These are phyloP conservation scores for Ophiosphaerella narmari DNA, from an alignment of 2,329 filamentous ascomycete species.

Conservation along the genomic window DNA sequence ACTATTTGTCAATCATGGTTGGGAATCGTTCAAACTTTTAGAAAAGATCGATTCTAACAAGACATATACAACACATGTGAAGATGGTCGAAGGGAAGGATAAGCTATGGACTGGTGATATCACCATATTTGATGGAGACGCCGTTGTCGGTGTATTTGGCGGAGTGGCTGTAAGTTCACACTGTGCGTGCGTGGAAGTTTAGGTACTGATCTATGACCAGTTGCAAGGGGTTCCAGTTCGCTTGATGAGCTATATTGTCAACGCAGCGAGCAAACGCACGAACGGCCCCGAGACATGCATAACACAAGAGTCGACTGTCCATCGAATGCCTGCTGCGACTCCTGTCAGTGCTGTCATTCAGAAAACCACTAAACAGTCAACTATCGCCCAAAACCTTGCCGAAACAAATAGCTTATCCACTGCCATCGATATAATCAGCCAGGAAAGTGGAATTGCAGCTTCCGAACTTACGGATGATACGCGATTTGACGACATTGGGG, in stretches of 20 bases:
- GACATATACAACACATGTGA: constrained; percentile 11
- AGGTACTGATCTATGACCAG: neutral
- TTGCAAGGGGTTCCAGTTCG: neutral
- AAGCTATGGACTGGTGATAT: constrained; percentile 18
- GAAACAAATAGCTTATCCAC: neutral
- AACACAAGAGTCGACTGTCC: constrained; percentile 2
- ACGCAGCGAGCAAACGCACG: neutral
- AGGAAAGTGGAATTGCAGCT: constrained; percentile 32
- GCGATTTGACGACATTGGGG: constrained; percentile 28
- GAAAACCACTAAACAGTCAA: neutral
- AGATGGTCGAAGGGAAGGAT: constrained; percentile 9
- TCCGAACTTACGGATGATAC: constrained; percentile 29
- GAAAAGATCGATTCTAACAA: constrained; percentile 10
- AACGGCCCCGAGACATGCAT: constrained; percentile 5
- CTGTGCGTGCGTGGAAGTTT: neutral
- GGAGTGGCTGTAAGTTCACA: constrained; percentile 2
- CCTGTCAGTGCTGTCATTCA: neutral
- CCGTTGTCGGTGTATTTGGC: constrained; percentile 10
- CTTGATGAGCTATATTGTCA: neutral
- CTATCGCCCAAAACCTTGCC: neutral
- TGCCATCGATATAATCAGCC: constrained; percentile 27
- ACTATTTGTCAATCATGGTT: constrained; percentile 27
- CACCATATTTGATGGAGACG: constrained; percentile 13
- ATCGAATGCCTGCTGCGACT: neutral
- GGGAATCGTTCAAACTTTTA: constrained; percentile 18